Evolutionary conservation across 805 yeast species (phyloP), one percentile per base, ranked within the genome.

Genomic region (Candida stauntonica): DNA sequence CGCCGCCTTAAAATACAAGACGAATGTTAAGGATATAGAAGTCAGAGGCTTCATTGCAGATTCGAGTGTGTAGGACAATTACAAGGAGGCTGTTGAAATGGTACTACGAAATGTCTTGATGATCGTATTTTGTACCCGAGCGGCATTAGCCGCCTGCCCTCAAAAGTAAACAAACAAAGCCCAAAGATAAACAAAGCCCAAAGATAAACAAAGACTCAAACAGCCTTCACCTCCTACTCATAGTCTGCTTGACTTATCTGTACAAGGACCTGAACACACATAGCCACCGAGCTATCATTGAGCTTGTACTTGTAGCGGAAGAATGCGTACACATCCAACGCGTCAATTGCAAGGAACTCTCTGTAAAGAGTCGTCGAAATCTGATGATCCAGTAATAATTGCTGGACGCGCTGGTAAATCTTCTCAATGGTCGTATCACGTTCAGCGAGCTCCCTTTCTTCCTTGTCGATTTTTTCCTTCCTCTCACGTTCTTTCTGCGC

Each of bases 201-300:
- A 17, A 24, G n/a, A 30, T 17, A 29, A 31, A 31, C 31, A 26
- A 20, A 29, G 17, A n/a, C n/a, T n/a, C n/a, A n/a, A n/a, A n/a
- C n/a, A n/a, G n/a, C n/a, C n/a, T n/a, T 29, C 17, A 29, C 7
- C 9, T 16, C 16, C 16, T 13, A 29, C 16, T 33, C 36, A 18
- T 36, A 29, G 13, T 36, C 44, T 7, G 37, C 36, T 37, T 33
- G 38, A 11, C 42, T 33, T 26, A 41, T 41, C 34, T 41, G 38
- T 16, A 38, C 42, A 5, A 41, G 37, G 17, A 41, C 45, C 29
- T 41, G 42, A 7, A 41, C 45, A 35, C 41, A 41, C 34, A 41
- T 31, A 4, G 39, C 36, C 23, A 41, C 45, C 1, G 45, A 37
- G 17, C n/a, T 20, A 15, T 41, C 42, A 19, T 34, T 38, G 18